These are phyloP conservation scores for Botryococcus braunii DNA, from an alignment of 163 green algal species.

Conservation along the genomic window DNA sequence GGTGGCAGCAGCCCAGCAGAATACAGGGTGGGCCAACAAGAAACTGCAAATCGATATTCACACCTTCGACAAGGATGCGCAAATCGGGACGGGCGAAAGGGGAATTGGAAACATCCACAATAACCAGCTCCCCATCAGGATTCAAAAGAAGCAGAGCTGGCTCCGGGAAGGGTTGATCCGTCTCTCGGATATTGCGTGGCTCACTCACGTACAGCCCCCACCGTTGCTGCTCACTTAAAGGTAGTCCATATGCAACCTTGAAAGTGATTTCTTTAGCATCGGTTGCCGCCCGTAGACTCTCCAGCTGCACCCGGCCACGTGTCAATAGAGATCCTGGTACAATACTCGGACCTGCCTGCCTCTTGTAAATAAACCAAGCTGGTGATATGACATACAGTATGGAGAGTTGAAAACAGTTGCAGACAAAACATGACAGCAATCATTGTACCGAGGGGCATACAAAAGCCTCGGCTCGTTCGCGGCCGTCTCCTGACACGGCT, in stretches of 20 bases:
- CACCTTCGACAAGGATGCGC: slow-evolving; percentile 25
- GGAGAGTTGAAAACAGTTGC: too few species aligned
- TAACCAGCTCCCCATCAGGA: slow-evolving; percentile 39
- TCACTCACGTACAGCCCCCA: slow-evolving; percentile 22
- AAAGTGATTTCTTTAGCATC: slow-evolving; percentile 25
- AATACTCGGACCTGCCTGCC: too few species aligned
- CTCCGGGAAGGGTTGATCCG: slow-evolving; percentile 38
- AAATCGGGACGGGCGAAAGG: slow-evolving; percentile 45
- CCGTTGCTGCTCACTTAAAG: slow-evolving; percentile 10
- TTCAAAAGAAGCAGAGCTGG: slow-evolving; percentile 52
- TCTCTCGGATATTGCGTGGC: slow-evolving; percentile 38
- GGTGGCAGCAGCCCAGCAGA: not conserved
- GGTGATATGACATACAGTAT: too few species aligned
- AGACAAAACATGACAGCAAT: too few species aligned
- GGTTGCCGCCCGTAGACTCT: slow-evolving; percentile 18
- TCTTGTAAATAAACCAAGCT: too few species aligned
- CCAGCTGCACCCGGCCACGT: slow-evolving; percentile 21
- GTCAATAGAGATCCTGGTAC: too few species aligned
- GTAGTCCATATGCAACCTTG: slow-evolving; percentile 24
- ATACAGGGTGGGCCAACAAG: not conserved
- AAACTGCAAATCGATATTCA: not conserved
- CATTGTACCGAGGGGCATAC: slow-evolving; percentile 16
- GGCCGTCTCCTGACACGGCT: slow-evolving; percentile 39
- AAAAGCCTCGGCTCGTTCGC: slow-evolving; percentile 25
- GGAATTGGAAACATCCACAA: slow-evolving; percentile 46